Percentiles rank a stretch among this genome's conserved stretches.
Evolutionary conservation across 306 rosid genomes (phyloP).

Genomic region (Castanopsis chinensis): DNA sequence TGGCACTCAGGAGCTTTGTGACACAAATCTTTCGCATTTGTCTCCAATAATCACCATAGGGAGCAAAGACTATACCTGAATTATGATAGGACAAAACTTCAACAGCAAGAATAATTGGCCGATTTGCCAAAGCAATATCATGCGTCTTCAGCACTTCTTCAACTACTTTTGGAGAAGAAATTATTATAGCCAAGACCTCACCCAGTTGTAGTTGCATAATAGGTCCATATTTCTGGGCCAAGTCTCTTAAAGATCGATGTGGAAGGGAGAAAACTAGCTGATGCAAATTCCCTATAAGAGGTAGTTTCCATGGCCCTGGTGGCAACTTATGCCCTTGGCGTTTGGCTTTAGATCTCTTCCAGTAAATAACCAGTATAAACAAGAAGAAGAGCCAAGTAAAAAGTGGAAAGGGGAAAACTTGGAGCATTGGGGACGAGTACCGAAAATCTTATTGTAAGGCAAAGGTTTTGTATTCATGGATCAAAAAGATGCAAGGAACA

Average conservation of each 20-base stretch:
- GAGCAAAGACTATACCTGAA: too few relatives aligned
- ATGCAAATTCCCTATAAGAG: slow-evolving; percentile 16
- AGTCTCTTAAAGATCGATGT: neutral
- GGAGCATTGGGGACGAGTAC: neutral
- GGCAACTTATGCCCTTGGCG: neutral
- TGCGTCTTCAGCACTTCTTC: too few relatives aligned
- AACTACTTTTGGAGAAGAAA: too few relatives aligned
- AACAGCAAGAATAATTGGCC: too few relatives aligned
- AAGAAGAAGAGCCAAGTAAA: neutral
- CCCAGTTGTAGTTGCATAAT: slow-evolving; percentile 13
- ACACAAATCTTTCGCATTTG: neutral
- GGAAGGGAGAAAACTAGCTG: slow-evolving; percentile 7
- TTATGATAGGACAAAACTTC: too few relatives aligned
- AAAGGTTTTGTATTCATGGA: neutral
- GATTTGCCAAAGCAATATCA: too few relatives aligned
- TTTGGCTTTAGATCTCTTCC: neutral
- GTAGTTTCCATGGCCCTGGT: slow-evolving; percentile 12
- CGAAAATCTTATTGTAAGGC: neutral
- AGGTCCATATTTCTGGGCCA: slow-evolving; percentile 1
- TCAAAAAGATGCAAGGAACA: neutral
- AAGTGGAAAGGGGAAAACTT: neutral
- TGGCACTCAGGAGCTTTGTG: neutral
- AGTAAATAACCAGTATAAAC: neutral
- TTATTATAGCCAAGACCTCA: too few relatives aligned
- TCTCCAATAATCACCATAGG: too few relatives aligned